Conservation (phyloP, 148 eudicot genomes). For the Euryodendron excelsum region DNA sequence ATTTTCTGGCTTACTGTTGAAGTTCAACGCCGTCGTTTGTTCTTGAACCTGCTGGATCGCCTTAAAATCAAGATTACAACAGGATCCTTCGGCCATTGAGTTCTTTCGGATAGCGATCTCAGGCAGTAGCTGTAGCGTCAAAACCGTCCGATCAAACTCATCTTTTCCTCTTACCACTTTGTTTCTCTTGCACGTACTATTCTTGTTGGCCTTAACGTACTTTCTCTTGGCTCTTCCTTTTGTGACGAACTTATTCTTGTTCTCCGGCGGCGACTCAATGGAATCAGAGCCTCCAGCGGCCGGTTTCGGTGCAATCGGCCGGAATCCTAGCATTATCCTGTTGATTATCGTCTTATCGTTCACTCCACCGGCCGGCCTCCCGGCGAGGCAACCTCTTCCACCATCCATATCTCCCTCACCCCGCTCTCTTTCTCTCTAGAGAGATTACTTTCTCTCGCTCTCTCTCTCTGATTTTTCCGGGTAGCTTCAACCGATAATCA, state of each 20-base stretch:
- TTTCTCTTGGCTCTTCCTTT: slow-evolving; percentile 39
- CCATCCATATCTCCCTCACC: slow-evolving; percentile 6
- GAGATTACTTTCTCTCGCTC: neutral
- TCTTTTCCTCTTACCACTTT: neutral
- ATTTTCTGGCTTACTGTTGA: neutral
- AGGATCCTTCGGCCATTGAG: neutral
- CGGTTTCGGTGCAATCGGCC: slow-evolving; percentile 73
- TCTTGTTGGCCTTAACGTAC: slow-evolving; percentile 40
- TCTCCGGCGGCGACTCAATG: slow-evolving; percentile 9
- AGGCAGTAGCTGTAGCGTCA: slow-evolving; percentile 7
- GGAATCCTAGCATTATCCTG: slow-evolving; percentile 50
- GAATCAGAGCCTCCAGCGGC: slow-evolving; percentile 14
- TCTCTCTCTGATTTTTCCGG: neutral
- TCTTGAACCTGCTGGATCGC: neutral
- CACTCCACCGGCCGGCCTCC: neutral
- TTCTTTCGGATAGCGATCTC: neutral
- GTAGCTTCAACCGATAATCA: neutral
- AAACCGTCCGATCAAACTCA: neutral
- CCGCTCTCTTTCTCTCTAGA: neutral
- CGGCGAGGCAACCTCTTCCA: slow-evolving; percentile 9
- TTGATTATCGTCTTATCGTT: slow-evolving; percentile 29
- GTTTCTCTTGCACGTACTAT: slow-evolving; percentile 1
- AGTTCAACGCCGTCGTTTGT: neutral
- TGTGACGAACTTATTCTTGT: neutral
- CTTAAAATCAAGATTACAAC: neutral